phyloP scores from a whole-genome alignment of 306 rosid genomes.

The Quillaja saponaria region DNA sequence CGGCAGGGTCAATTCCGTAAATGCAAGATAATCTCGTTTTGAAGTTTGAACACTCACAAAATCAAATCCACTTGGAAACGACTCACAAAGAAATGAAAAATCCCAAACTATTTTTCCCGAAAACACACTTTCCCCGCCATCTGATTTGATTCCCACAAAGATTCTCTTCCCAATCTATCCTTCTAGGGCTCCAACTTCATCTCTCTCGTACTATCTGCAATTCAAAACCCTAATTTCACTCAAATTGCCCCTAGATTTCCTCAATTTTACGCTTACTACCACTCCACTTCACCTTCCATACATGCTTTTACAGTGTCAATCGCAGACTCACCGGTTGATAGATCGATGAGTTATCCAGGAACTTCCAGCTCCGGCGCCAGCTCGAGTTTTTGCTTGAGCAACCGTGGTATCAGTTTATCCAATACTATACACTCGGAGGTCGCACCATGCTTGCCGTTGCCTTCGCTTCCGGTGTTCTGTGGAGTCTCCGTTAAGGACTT shows the following conservation, averaged over 20 bases:
- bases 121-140: conserved; percentile 86
- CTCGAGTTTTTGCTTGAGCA: conserved; percentile 26
- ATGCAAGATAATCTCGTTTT: background rate
- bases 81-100: conserved; percentile 18
- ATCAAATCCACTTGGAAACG: conserved; percentile 34
- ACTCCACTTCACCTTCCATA: conserved; percentile 30
- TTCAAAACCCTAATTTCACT: conserved; percentile 45
- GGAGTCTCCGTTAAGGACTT: conserved; percentile 75
- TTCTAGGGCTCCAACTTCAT: conserved; percentile 48
- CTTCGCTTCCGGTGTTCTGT: conserved; percentile 88
- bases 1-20: conserved; percentile 34
- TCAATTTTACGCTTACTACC: conserved; percentile 33
- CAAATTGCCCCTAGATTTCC: conserved; percentile 36
- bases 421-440: conserved; percentile 87
- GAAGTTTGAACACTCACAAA: conserved; percentile 24
- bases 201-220: conserved; percentile 14
- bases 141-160: conserved; percentile 38
- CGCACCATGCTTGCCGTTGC: conserved; percentile 86
- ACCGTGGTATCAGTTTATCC: conserved; percentile 68
- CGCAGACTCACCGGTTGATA: conserved; percentile 42
- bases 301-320: conserved; percentile 52
- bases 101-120: conserved; percentile 39
- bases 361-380: conserved; percentile 37
- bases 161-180: conserved; percentile 52
- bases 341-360: conserved; percentile 60